Conservation (phyloP, 805 yeast genomes). For the Ogataea chonburiensis region DNA sequence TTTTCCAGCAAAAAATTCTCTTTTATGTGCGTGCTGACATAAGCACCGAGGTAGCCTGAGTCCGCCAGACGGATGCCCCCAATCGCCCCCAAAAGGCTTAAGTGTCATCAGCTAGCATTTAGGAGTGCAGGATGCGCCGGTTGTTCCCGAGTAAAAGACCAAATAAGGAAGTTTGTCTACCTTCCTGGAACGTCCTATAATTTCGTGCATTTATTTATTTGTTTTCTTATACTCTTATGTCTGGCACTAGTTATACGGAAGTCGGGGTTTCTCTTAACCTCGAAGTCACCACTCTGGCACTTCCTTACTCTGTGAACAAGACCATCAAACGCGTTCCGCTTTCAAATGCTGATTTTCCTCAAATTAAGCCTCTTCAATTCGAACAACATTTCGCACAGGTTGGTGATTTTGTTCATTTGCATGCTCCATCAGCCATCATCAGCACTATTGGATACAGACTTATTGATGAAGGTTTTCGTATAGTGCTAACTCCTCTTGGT, state of each 20-base stretch:
- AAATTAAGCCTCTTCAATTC: conserved; percentile 5
- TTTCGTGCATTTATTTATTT: conserved; percentile 5
- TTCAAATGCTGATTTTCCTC: conserved; percentile 7
- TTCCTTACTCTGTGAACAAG: conserved; percentile 14
- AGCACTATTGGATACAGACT: conserved; percentile 18
- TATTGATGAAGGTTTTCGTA: conserved; percentile 9
- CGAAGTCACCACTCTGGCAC: conserved; percentile 2
- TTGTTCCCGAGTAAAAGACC: no score
- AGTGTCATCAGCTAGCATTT: no score
- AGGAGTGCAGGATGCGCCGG: no score
- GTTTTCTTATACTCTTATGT: conserved; percentile 1
- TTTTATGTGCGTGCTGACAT: conserved; percentile 3
- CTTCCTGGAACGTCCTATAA: no score
- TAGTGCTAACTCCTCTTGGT: conserved; percentile 40
- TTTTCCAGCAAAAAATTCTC: conserved; percentile 2
- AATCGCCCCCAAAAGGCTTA: no score
- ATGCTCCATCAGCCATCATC: conserved; percentile 15
- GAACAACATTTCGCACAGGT: conserved; percentile 13
- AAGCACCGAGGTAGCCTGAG: neutral
- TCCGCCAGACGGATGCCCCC: no score
- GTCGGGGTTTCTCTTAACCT: conserved; percentile 8
- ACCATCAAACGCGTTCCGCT: conserved; percentile 13
- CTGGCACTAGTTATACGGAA: conserved; percentile 7
- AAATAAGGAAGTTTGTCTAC: no score
- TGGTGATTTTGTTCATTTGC: conserved; percentile 17